Conservation (phyloP, 345 rosid genomes). For the Pugionium dolabratum region DNA sequence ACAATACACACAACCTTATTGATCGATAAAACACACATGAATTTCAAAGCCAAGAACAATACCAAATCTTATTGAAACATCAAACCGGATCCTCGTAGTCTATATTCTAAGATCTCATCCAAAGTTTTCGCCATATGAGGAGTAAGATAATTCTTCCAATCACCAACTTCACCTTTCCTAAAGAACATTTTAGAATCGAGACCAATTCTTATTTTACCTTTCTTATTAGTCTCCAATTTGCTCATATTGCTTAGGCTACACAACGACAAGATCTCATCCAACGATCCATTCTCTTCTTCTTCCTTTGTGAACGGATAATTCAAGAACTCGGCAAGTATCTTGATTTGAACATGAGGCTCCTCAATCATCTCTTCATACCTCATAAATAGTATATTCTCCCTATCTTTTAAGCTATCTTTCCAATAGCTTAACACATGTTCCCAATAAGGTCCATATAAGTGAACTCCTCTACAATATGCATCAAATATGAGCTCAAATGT, state of each 20-base stretch:
- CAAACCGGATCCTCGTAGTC: slow-evolving; percentile 43
- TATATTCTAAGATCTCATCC: slow-evolving; percentile 44
- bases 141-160: slow-evolving; percentile 51
- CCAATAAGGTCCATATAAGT: slow-evolving; percentile 59
- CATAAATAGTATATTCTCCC: slow-evolving; percentile 48
- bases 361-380: slow-evolving; percentile 51
- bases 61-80: slow-evolving; percentile 38
- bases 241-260: slow-evolving; percentile 58
- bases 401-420: slow-evolving; percentile 51
- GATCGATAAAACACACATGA: no score
- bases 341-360: slow-evolving; percentile 42
- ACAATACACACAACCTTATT: no score
- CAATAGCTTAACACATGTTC: slow-evolving; percentile 57
- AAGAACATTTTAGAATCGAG: slow-evolving; percentile 38
- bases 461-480: slow-evolving; percentile 42
- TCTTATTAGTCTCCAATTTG: slow-evolving; percentile 51
- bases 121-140: slow-evolving; percentile 43
- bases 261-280: slow-evolving; percentile 48
- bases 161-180: slow-evolving; percentile 61
- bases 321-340: slow-evolving; percentile 49
- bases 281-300: slow-evolving; percentile 38
- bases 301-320: slow-evolving; percentile 46
- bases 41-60: no score
- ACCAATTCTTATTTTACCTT: slow-evolving; percentile 41
- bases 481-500: slow-evolving; percentile 41